A percentile compares a stretch with the other conserved stretches of the same genome.
Conservation (phyloP, 163 green algal genomes). For the Trebouxiophyceae sp. region DNA sequence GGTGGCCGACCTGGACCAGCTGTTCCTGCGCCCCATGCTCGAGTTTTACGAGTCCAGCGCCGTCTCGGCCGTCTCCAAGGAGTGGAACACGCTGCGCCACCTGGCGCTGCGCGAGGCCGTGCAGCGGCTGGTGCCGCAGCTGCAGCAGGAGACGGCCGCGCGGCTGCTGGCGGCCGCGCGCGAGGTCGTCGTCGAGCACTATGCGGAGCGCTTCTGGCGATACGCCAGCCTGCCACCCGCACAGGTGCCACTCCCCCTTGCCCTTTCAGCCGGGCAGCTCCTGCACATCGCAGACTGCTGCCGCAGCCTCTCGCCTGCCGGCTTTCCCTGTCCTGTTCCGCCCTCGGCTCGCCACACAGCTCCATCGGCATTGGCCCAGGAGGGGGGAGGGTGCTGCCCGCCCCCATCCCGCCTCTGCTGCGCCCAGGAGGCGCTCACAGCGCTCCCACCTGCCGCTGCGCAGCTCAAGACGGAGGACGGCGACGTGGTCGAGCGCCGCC, state of each 20-base stretch:
- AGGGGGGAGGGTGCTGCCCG: too few relatives aligned
- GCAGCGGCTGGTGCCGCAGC: slow-evolving; percentile 41
- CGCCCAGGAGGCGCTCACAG: too few relatives aligned
- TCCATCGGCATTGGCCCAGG: too few relatives aligned
- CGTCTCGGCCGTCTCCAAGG: slow-evolving; percentile 18
- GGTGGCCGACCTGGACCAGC: slow-evolving; percentile 19
- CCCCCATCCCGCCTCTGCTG: too few relatives aligned
- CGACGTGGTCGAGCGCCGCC: slow-evolving; percentile 29
- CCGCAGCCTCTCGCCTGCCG: too few relatives aligned
- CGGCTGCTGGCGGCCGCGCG: slow-evolving; percentile 20
- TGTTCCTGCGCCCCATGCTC: slow-evolving; percentile 12
- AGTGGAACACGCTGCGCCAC: slow-evolving; percentile 66
- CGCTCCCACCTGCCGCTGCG: too few relatives aligned
- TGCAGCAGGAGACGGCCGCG: slow-evolving; percentile 40
- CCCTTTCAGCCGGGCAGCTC: too few relatives aligned
- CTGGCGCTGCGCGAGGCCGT: slow-evolving; percentile 49
- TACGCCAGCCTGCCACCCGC: slow-evolving; percentile 32
- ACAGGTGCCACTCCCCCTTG: slow-evolving; percentile 8
- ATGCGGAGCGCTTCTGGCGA: slow-evolving; percentile 41
- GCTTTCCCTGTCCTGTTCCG: too few relatives aligned
- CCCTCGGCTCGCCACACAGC: too few relatives aligned
- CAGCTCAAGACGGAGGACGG: slow-evolving; percentile 39
- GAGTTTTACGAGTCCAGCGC: slow-evolving; percentile 30
- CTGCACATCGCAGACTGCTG: not conserved
- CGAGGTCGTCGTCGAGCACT: slow-evolving; percentile 13